Percentiles rank a stretch among this genome's conserved stretches.
Evolutionary conservation across 176 grass and related monocot species (phyloP).

Genomic region (Cenchrus americanus): DNA sequence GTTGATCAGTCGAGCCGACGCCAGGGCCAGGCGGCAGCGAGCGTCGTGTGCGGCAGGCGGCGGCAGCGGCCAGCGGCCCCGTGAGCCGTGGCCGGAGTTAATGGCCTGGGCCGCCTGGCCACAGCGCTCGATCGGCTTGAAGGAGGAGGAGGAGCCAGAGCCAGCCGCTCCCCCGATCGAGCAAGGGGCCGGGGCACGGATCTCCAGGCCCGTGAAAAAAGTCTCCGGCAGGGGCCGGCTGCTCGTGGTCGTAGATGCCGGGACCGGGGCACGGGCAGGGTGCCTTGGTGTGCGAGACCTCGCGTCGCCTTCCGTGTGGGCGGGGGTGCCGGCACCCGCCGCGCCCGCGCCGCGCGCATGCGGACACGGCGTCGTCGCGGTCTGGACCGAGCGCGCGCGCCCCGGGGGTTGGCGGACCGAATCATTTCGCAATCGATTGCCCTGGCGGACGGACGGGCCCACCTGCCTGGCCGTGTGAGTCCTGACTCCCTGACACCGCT

Average conservation of each 20-base stretch:
- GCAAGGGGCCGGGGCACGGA: conserved; percentile 17
- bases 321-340: neutral
- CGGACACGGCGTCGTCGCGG: neutral
- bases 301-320: conserved; percentile 37
- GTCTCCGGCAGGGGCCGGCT: conserved; percentile 3
- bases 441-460: neutral
- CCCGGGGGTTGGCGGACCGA: conserved; percentile 4
- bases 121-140: neutral
- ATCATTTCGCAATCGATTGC: conserved; percentile 59
- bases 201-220: conserved; percentile 44
- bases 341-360: neutral
- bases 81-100: conserved; percentile 8
- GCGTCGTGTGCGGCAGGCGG: neutral
- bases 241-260: neutral
- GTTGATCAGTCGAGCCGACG: neutral
- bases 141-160: neutral
- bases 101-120: neutral
- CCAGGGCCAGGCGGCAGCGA: neutral
- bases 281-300: conserved; percentile 24
- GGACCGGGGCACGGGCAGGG: neutral
- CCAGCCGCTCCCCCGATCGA: no score
- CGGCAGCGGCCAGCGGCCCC: neutral
- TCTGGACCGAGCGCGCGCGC: neutral
- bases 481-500: conserved; percentile 2
- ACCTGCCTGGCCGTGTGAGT: neutral